Base-by-base conservation (phyloP, 768 basidiomycete species). In the Trametes coccinea region DNA sequence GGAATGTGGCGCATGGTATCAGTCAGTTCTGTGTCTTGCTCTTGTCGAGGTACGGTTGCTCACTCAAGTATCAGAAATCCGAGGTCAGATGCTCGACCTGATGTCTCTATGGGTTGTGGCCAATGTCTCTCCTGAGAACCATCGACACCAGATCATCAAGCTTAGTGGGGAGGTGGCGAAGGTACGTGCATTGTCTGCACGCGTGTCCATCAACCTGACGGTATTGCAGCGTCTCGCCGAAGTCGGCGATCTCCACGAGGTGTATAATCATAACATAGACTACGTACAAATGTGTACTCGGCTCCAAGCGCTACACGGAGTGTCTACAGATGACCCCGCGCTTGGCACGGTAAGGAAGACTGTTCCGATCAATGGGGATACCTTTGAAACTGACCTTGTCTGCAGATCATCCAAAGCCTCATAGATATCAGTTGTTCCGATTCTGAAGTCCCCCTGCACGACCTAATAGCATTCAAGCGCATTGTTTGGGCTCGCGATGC, bases 391-490 rank as follows among this genome's bases (percentile, higher is more conserved):
- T 59, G 16, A 53, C 5, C 11, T 4, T 17, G 41, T 13, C 22
- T 43, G 10, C 61, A 67, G 56, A 41, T 64, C 4, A 64, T 78
- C 2, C 71, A 75, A 31, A 73, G 75, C 17, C 72, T 87, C 37
- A 71, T 84, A 40, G 68, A 74, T 27, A 56, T 77, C 9, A 76
- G 79, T 30, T 76, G 76, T 39, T 68, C 73, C 9, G 70, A 74
- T 41, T 69, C 70, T 6, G 53, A 64, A 13, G 66, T 70, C 44
- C 69, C 83, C 4, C 68, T 89, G 9, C 61, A 72, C 27, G 81
- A 79, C 57, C 71, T 88, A 39, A 73, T 81, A 11, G 69, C 78
- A 0, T 85, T 86, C 66, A 84, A 84, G 63, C 86, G 86, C 63
- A 71, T 84, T n/a, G 43, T 80, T 33, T 89, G 87, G 88, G 62